Evolutionary conservation across 78 protist species (phyloP).

Genomic region (Isochrysis galbana): DNA sequence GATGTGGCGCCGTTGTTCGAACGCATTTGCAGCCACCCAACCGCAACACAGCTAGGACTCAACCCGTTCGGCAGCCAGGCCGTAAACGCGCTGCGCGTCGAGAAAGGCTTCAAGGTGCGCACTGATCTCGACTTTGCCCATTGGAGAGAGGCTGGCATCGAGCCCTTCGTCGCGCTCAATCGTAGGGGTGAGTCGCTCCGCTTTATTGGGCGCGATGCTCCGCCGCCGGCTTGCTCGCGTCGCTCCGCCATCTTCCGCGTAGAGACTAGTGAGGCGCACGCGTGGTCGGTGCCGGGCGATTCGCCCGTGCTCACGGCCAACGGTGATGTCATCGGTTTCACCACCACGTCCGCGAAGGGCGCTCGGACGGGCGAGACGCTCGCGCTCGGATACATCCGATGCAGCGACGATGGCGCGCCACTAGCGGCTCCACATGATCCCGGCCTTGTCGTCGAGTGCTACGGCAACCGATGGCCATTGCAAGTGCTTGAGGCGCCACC

Average conservation of each 20-base stretch:
- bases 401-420: not conserved
- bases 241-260: not conserved
- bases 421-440: not conserved
- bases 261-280: not conserved
- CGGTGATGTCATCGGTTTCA: not conserved
- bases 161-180: not conserved
- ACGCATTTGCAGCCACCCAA: not conserved
- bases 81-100: constrained; percentile 26
- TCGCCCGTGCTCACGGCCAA: not conserved
- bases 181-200: not conserved
- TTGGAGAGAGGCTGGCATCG: constrained; percentile 1
- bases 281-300: not conserved
- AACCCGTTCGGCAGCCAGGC: not conserved
- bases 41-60: not conserved
- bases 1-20: not conserved
- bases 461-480: not conserved
- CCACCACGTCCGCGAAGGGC: not conserved
- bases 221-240: not conserved
- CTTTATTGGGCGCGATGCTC: not conserved
- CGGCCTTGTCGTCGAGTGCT: not conserved
- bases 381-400: not conserved
- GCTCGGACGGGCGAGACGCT: not conserved
- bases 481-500: not conserved
- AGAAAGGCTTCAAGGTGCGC: not conserved
- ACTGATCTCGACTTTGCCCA: constrained; percentile 15